phyloP scores from a whole-genome alignment of 257 asterid species.

The Solanum medicagineum region DNA sequence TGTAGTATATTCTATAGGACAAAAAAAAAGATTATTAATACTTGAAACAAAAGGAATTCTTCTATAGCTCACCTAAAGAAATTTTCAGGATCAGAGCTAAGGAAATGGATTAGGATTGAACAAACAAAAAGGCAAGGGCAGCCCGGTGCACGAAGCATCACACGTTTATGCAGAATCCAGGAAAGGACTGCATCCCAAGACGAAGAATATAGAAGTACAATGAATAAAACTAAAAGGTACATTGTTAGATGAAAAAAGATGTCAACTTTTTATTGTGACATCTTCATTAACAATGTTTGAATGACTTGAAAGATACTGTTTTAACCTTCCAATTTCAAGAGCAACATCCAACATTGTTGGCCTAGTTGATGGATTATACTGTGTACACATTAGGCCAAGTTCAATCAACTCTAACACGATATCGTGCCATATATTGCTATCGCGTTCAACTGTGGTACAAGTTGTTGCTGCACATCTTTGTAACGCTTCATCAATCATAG shows the following conservation, averaged over 20 bases:
- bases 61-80: not conserved
- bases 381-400: slow-evolving; percentile 61
- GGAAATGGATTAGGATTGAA: not conserved
- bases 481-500: slow-evolving; percentile 36
- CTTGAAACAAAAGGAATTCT: not conserved
- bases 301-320: slow-evolving; percentile 36
- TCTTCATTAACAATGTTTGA: slow-evolving; percentile 21
- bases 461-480: slow-evolving; percentile 12
- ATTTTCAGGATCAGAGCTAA: not conserved
- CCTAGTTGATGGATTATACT: slow-evolving; percentile 46
- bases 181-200: not conserved
- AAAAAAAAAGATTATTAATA: not conserved
- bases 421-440: slow-evolving; percentile 26
- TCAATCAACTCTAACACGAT: slow-evolving; percentile 50
- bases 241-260: not conserved
- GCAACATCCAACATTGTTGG: slow-evolving; percentile 75
- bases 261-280: slow-evolving; percentile 3
- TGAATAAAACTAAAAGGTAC: not conserved
- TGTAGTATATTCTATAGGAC: not conserved
- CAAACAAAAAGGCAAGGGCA: not conserved
- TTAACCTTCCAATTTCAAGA: slow-evolving; percentile 37
- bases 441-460: not conserved
- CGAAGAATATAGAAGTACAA: not conserved
- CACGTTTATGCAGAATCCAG: not conserved
- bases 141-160: not conserved